Base-by-base conservation (phyloP, 371 early-diverging fungal genomes). In the Funneliformis caledonium region DNA sequence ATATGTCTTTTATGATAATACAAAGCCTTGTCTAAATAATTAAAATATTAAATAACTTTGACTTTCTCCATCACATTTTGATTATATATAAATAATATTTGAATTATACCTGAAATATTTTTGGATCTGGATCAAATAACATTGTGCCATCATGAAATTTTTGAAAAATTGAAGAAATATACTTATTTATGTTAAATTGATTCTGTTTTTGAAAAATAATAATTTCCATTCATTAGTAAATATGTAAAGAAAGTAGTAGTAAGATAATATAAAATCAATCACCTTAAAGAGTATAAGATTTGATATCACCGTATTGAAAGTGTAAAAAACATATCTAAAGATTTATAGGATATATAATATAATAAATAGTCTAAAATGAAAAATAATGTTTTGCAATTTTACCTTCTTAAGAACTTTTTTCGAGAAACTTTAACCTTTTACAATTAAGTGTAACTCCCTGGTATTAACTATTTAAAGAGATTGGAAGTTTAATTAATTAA, bases 161-260 rank as follows among this genome's bases (percentile, higher is more conserved):
- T 60, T 80, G 72, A 73, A 80, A 80, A 72, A 80, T 80, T 64
- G 26, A 7, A 2, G 80, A 72, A 3, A 73, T 80, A n/a, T 80
- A 61, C 16, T 73, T 10, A 72, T 77, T 73, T 22, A 80, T 16
- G 0, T 72, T 61, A 73, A 72, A 72, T 43, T 70, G 70, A 52
- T 59, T 78, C 52, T 75, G 4, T 56, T 56, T 56, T 47, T 67
- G 8, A 67, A 67, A 11, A 11, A n/a, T 7, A 45, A 47, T n/a
- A 47, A 45, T 19, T 45, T 42, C 14, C 0, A 16, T 4, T 11
- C 5, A 56, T 56, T 19, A 56, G 19, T 56, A 19, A 19, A 19
- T 16, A 56, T 56, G 0, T 56, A 19, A 56, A 56, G 47, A 47
- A 2, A 47, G 16, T 52, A 19, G 14, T 52, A 12, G 0, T 16